Percentiles rank a stretch among this genome's conserved stretches.
These are phyloP conservation scores for Arxiozyma telluris DNA, from an alignment of 1,139 yeast genomes.

Conservation along the genomic window DNA sequence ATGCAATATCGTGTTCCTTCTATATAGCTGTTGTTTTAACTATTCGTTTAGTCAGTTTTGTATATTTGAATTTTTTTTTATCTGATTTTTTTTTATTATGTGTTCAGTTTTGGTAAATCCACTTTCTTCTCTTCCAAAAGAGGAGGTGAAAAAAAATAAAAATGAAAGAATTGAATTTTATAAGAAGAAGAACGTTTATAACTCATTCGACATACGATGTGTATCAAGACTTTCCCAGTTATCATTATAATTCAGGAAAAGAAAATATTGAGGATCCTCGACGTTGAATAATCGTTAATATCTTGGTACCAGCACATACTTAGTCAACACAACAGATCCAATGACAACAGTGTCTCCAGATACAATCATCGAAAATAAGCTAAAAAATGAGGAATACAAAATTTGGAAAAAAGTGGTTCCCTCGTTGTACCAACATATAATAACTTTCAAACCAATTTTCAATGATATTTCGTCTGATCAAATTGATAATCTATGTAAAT, in stretches of 20 bases:
- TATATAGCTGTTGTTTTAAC: background rate
- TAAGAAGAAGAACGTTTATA: no score
- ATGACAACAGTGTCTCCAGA: background rate
- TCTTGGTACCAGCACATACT: background rate
- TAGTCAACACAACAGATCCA: background rate
- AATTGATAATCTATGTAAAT: constrained; percentile 4
- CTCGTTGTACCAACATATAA: constrained; percentile 54
- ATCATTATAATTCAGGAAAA: no score
- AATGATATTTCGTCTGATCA: constrained; percentile 19
- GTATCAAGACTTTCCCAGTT: no score
- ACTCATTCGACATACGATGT: no score
- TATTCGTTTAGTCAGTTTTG: background rate
- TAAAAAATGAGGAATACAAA: constrained; percentile 60
- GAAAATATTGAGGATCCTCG: background rate
- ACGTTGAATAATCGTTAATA: background rate
- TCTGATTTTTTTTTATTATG: background rate
- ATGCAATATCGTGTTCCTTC: background rate
- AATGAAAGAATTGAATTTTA: background rate
- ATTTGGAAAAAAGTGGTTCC: constrained; percentile 97
- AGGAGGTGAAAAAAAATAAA: no score
- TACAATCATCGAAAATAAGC: constrained; percentile 27
- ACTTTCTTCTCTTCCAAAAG: background rate
- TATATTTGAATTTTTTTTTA: background rate
- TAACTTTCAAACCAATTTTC: constrained; percentile 46
- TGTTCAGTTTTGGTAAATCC: no score